These are phyloP conservation scores for Adansonia grandidieri DNA, from an alignment of 441 rosid species.

Conservation along the genomic window DNA sequence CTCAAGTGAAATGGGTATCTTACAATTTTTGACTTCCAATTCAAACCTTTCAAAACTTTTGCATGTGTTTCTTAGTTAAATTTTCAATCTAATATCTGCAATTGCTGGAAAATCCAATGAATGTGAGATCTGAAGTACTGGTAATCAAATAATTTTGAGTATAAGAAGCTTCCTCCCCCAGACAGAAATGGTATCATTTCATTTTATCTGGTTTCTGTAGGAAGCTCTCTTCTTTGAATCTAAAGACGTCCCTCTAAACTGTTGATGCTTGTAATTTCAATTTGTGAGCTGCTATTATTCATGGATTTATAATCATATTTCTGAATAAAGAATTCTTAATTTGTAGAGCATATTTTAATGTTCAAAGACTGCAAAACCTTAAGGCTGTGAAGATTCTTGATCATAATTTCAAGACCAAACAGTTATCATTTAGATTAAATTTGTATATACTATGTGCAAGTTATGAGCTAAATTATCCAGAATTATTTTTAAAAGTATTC, in stretches of 20 bases:
- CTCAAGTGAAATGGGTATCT: not conserved
- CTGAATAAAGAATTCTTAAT: not conserved
- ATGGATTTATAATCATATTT: slow-evolving; percentile 15
- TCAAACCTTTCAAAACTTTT: not conserved
- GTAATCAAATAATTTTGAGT: not conserved
- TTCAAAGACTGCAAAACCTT: not conserved
- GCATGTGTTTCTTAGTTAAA: not conserved
- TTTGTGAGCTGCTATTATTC: not conserved
- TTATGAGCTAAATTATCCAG: not conserved
- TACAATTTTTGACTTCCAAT: not conserved
- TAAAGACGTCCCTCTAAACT: not conserved
- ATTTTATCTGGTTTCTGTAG: slow-evolving; percentile 8
- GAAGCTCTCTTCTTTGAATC: not conserved
- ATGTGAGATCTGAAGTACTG: slow-evolving; percentile 10
- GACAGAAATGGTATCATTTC: slow-evolving; percentile 11
- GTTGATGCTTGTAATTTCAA: not conserved
- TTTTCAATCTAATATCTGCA: not conserved
- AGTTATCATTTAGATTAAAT: not conserved
- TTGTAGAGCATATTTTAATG: not conserved
- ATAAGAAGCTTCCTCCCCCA: not conserved
- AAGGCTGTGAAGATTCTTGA: slow-evolving; percentile 13
- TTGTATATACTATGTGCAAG: not conserved
- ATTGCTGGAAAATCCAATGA: not conserved
- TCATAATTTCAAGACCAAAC: too few relatives aligned
- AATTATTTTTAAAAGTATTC: too few relatives aligned